A percentile compares a stretch with the other conserved stretches of the same genome.
Conservation (phyloP, 441 rosid genomes). For the Bocquillonia castaneifolia region DNA sequence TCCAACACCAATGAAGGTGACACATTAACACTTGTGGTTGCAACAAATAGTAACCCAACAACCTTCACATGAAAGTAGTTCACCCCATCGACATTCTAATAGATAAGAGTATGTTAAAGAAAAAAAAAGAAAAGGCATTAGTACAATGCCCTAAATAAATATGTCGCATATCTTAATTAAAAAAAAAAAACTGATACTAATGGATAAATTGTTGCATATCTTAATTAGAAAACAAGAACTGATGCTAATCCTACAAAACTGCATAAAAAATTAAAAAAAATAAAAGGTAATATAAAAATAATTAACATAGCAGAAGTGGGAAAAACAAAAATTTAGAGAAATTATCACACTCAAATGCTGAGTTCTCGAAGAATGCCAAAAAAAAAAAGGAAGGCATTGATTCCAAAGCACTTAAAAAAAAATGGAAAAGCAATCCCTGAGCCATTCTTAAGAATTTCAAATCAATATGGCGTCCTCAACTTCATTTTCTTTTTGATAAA, state of each 20-base stretch:
- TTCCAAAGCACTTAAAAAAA: not conserved
- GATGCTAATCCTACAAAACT: not conserved
- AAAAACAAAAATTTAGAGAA: not conserved
- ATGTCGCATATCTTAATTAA: not conserved
- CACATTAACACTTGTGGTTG: conserved; percentile 79
- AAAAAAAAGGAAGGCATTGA: not conserved
- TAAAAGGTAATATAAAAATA: not conserved
- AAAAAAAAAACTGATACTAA: too few species aligned
- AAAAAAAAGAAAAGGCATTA: conserved; percentile 22
- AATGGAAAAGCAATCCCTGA: not conserved
- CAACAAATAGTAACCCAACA: conserved; percentile 80
- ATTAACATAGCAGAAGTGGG: too few species aligned
- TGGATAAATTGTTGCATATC: too few species aligned
- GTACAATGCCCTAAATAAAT: not conserved
- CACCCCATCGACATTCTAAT: conserved; percentile 82
- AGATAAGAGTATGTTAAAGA: conserved; percentile 39
- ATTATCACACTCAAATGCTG: not conserved
- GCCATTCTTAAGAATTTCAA: not conserved
- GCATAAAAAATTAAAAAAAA: not conserved
- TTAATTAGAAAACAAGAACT: too few species aligned
- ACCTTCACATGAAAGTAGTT: conserved; percentile 90
- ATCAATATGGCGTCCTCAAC: too few species aligned
- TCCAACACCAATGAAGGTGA: conserved; percentile 93
- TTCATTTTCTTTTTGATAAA: too few species aligned
- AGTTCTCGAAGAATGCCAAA: not conserved